Base-by-base conservation (phyloP, 208 protist species). In the Phytomonas sp. region DNA sequence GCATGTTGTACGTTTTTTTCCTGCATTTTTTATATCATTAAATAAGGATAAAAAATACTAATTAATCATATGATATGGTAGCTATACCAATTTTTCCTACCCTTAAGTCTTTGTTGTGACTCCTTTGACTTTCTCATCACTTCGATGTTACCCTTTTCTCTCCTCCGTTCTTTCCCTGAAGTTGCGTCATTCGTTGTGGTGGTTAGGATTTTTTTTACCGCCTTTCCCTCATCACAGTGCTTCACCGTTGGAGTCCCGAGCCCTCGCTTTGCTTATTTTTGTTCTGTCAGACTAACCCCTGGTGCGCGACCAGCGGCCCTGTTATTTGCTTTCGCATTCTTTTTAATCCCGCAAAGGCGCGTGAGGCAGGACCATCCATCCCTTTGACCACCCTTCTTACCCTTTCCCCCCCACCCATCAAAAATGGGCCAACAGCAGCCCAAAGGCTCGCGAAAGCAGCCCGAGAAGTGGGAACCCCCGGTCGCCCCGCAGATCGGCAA, bases 391-490 rank as follows among this genome's bases (percentile, higher is more conserved):
- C 52, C 5, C 4, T 32, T 30, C 45, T 34, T 71, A 33, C 30
- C 49, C 37, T 31, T 66, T 49, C 45, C 0, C 63, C 33, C 65
- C 42, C 36, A n/a, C 61, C 65, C 36, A 66, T 60, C 26, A n/a
- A 59, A 29, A 36, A 94, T 94, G 89, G 89, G 89, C n/a, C 89
- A 94, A 69, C 71, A 79, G 34, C 70, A 73, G 67, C 74, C 60
- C 32, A 87, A 87, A 68, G 77, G 88, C 60, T 64, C 42, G 32
- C 30, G 32, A 34, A 82, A 77, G 69, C 85, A 77, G 36, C 79
- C 82, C 6, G 83, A 88, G 66, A 98, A 98, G 81, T 98, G 96
- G 89, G 94, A 98, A 84, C 95, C 94, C 23, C 97, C 98, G 26
- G 89, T 97, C 34, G 96, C 97, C 32, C 82, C 96, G 37, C 92